phyloP scores from a whole-genome alignment of 768 basidiomycete genomes.

The Phanerodontia chrysosporium region DNA sequence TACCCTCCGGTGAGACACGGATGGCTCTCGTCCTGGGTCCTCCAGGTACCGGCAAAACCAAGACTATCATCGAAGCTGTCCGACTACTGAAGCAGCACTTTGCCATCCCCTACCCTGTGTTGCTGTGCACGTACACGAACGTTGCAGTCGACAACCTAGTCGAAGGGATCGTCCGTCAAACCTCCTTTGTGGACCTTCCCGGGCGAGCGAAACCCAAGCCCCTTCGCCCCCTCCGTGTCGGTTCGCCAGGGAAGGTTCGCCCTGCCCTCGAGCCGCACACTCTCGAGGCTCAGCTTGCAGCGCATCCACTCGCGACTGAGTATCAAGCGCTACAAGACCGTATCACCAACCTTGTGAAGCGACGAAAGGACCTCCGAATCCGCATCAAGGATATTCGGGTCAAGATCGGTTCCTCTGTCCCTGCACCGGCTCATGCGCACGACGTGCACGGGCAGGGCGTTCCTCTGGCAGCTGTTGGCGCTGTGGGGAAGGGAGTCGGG shows the following conservation, averaged over 20 bases:
- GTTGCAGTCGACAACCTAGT: constrained; percentile 90
- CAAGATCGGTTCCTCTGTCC: neutral
- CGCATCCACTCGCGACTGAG: constrained; percentile 50
- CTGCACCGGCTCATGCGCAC: neutral
- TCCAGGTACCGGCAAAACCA: constrained; percentile 91
- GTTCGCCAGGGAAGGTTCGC: constrained; percentile 56
- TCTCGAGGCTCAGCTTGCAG: constrained; percentile 57
- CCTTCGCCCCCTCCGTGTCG: constrained; percentile 75
- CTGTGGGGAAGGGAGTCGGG: neutral
- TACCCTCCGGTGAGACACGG: neutral
- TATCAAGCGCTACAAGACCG: constrained; percentile 40
- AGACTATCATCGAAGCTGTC: constrained; percentile 83
- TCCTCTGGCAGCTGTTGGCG: neutral
- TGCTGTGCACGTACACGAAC: constrained; percentile 94
- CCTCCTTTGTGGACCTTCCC: constrained; percentile 32
- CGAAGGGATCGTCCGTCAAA: constrained; percentile 53
- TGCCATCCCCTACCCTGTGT: constrained; percentile 74
- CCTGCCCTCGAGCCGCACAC: constrained; percentile 52
- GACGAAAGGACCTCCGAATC: constrained; percentile 23
- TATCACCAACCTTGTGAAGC: constrained; percentile 28
- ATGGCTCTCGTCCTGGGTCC: constrained; percentile 23
- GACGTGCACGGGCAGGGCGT: neutral
- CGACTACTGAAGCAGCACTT: constrained; percentile 81
- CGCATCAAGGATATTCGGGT: constrained; percentile 15
- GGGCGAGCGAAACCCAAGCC: constrained; percentile 53